A percentile compares a stretch with the other conserved stretches of the same genome.
These are phyloP conservation scores for Rhodosporidiobolus sp. DNA, from an alignment of 768 basidiomycete species.

Conservation along the genomic window DNA sequence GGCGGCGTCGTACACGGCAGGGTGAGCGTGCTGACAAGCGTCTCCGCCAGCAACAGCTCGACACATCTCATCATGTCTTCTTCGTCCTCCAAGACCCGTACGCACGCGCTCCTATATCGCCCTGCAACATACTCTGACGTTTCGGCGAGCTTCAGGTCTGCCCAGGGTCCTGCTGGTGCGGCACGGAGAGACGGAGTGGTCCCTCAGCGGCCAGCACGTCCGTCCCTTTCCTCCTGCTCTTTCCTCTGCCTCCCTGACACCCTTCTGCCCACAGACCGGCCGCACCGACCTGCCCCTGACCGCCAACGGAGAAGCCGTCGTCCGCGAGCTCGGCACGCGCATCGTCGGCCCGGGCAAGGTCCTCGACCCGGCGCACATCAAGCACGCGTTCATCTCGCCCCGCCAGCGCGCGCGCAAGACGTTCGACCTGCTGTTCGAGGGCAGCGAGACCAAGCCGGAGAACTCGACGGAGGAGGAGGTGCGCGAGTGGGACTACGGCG, in stretches of 20 bases:
- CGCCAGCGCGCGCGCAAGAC: conserved; percentile 79
- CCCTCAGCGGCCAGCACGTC: conserved; percentile 1
- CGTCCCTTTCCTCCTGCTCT: conserved; percentile 9
- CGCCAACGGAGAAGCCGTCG: conserved; percentile 65
- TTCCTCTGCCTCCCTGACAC: not conserved
- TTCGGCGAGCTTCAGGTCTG: too few species aligned
- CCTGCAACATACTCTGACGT: too few species aligned
- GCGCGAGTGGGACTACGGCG: conserved; percentile 84
- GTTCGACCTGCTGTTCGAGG: conserved; percentile 72
- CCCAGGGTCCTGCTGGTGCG: too few species aligned
- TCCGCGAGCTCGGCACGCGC: conserved; percentile 61
- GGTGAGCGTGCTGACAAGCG: too few species aligned
- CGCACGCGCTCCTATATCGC: too few species aligned
- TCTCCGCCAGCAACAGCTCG: too few species aligned
- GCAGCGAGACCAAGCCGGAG: conserved; percentile 55
- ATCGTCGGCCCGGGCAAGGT: conserved; percentile 72
- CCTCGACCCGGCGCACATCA: conserved; percentile 75
- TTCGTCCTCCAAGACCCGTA: too few species aligned
- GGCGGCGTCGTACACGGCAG: too few species aligned
- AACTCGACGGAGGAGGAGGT: conserved; percentile 61
- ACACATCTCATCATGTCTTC: too few species aligned
- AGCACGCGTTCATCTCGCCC: conserved; percentile 77
- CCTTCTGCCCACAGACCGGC: conserved; percentile 62
- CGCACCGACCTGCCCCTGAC: conserved; percentile 84
- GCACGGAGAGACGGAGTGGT: too few species aligned